Evolutionary conservation across 2,329 filamentous ascomycete genomes (phyloP), one percentile per base, ranked within the genome.

Genomic region (Colletotrichum trifolii): DNA sequence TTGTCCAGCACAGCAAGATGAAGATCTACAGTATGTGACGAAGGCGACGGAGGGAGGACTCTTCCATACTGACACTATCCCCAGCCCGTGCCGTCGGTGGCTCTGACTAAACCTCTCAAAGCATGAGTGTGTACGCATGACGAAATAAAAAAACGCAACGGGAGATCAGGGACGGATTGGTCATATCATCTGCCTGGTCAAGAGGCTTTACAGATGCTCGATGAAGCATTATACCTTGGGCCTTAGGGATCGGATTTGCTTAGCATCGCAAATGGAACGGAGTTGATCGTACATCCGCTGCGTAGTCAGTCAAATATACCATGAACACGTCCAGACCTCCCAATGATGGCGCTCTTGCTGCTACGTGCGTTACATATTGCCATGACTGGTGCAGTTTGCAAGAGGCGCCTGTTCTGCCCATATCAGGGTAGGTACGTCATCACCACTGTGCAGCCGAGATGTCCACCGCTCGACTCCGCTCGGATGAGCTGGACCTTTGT

Each of bases 1-100:
- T 99, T 76, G 93, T 98, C 73, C 89, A 89, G 74, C 96, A 99
- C 89, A 95, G 91, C 87, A 96, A 94, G 88, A 91, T 97, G 89
- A 93, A 91, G 88, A 97, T 99, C 87, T 99, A 97, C 92, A 99
- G 86, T 88, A 87, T 69, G 86, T 79, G 69, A 10, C 40, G 39
- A 50, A 42, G 54, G n/a, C 17, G 3, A 42, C 12, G 2, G 58
- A 34, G 6, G 3, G 48, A 13, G 11, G 15, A 13, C 15, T 45
- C 38, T 15, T 36, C 34, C 12, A 46, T 71, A 60, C 77, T 80
- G 73, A 79, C 71, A 66, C 13, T 8, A 2, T 33, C 35, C 15
- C 66, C 72, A 89, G 87, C 87, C 79, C 87, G 87, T 77, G 87
- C 86, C 75, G 83, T 89, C 73, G 83, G 82, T 75, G 83, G 78